These are phyloP conservation scores for Rhodotorula babjevae DNA, from an alignment of 768 basidiomycete genomes.

Conservation along the genomic window DNA sequence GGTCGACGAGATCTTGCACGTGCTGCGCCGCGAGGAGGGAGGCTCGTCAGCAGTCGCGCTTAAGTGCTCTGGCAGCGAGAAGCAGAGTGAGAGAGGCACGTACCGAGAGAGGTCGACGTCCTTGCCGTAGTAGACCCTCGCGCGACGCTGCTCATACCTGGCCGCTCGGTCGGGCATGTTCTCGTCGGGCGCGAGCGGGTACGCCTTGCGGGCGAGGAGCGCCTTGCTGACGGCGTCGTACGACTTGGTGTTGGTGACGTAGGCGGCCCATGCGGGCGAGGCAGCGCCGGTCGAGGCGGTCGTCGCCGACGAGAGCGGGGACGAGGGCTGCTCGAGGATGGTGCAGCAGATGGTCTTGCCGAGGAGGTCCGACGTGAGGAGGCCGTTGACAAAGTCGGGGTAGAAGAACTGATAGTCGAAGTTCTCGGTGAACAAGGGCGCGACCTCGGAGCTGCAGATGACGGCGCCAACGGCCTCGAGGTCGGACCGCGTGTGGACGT, in stretches of 20 bases:
- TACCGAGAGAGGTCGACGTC: slow-evolving; percentile 79
- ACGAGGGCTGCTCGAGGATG: slow-evolving; percentile 52
- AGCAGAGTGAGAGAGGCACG: slow-evolving; percentile 31
- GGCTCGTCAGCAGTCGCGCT: background rate
- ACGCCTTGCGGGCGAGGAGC: slow-evolving; percentile 86
- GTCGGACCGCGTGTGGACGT: slow-evolving; percentile 82
- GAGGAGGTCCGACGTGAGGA: slow-evolving; percentile 86
- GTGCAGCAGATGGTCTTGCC: slow-evolving; percentile 93
- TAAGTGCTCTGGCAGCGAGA: no score
- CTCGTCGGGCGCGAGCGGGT: slow-evolving; percentile 91
- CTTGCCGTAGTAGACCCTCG: slow-evolving; percentile 83
- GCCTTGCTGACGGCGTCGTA: slow-evolving; percentile 92
- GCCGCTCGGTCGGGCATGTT: slow-evolving; percentile 73
- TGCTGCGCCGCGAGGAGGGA: slow-evolving; percentile 52
- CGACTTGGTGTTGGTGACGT: slow-evolving; percentile 85
- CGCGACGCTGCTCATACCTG: slow-evolving; percentile 76
- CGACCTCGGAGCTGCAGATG: slow-evolving; percentile 91
- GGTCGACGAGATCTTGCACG: slow-evolving; percentile 73
- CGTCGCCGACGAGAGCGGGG: background rate
- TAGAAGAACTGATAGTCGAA: slow-evolving; percentile 93
- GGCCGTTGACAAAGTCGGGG: slow-evolving; percentile 86
- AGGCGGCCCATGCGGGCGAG: slow-evolving; percentile 66
- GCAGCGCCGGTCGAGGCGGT: background rate
- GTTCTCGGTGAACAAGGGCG: slow-evolving; percentile 94
- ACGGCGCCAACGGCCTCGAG: slow-evolving; percentile 84